Percentiles rank a stretch among this genome's conserved stretches.
These are phyloP conservation scores for Phytophthora capsici DNA, from an alignment of 352 stramenopile species.

Conservation along the genomic window DNA sequence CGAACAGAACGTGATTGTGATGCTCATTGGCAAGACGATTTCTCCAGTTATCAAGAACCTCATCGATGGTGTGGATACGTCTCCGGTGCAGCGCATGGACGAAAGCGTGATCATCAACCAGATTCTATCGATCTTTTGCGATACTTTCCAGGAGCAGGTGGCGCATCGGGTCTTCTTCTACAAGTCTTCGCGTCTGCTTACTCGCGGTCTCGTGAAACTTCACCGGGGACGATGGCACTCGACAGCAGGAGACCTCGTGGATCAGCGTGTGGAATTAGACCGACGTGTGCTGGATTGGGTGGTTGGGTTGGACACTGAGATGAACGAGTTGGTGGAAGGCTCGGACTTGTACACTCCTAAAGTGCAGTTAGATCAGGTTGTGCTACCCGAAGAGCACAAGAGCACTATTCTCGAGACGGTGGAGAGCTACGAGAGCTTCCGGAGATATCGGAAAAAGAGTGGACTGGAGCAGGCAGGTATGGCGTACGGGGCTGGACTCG, in stretches of 20 bases:
- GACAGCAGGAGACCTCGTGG: constrained; percentile 83
- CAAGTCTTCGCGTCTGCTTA: constrained; percentile 84
- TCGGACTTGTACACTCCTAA: constrained; percentile 89
- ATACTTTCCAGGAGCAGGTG: constrained; percentile 90
- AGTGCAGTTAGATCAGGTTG: constrained; percentile 83
- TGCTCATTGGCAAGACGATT: constrained; percentile 91
- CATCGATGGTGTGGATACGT: constrained; percentile 85
- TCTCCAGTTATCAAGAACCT: constrained; percentile 90
- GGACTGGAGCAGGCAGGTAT: constrained; percentile 75
- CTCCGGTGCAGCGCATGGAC: constrained; percentile 88
- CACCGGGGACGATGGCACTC: constrained; percentile 86
- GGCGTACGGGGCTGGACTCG: constrained; percentile 77
- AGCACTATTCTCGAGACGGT: constrained; percentile 80
- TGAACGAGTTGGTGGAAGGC: constrained; percentile 91
- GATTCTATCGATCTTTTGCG: constrained; percentile 88
- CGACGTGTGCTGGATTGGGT: constrained; percentile 88
- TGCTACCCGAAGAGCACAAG: constrained; percentile 88
- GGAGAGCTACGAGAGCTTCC: constrained; percentile 85
- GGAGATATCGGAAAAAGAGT: constrained; percentile 80
- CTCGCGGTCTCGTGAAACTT: constrained; percentile 81
- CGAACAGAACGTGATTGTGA: constrained; percentile 91
- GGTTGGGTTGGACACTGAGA: constrained; percentile 88
- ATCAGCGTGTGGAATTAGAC: constrained; percentile 87
- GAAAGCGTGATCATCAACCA: constrained; percentile 92
- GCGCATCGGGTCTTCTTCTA: constrained; percentile 89